Base-by-base conservation (phyloP, 768 basidiomycete genomes). In the Boletales sp. region DNA sequence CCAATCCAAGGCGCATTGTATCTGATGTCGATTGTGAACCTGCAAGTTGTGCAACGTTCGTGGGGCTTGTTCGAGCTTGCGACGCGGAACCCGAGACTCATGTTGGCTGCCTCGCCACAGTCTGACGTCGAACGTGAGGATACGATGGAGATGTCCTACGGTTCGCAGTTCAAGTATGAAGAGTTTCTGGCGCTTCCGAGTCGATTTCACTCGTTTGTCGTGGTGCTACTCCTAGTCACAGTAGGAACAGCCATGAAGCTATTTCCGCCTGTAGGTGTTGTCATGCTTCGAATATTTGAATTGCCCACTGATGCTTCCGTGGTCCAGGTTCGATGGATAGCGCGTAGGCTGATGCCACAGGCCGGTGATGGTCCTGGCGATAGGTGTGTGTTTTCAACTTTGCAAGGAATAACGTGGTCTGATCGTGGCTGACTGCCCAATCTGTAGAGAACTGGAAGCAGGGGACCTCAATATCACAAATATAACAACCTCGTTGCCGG, bases 101-200 rank as follows among this genome's bases (percentile, higher is more conserved):
- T 55, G 36, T 24, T 66, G 13, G 29, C 30, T 9, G 24, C 50
- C 6, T 43, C 50, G 44, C 14, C 12, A 36, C 62, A 40, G 53
- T 63, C 48, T 54, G 64, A 8, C 12, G 42, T 17, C 30, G 45
- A 48, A 54, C 52, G 47, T 32, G 46, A 58, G 50, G 48, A 65
- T 11, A 39, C 58, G 21, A 45, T 54, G 37, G 53, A 47, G 31
- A 49, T 62, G 2, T 43, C 66, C 13, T 94, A 94, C 59, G 94
- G 90, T 6, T 72, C 81, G 0, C 60, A 77, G 3, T 92, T 97
- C 73, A 71, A 71, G 40, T 95, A 94, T 64, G 81, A 83, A 44
- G 92, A 94, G 65, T 86, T 87, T 50, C 17, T 79, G 55, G 70
- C 67, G 4, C 73, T 69, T 43, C 62, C 68, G 5, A 72, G 70